Base-by-base conservation (phyloP, 2,329 filamentous ascomycete genomes). In the Stachybotrys chartarum region DNA sequence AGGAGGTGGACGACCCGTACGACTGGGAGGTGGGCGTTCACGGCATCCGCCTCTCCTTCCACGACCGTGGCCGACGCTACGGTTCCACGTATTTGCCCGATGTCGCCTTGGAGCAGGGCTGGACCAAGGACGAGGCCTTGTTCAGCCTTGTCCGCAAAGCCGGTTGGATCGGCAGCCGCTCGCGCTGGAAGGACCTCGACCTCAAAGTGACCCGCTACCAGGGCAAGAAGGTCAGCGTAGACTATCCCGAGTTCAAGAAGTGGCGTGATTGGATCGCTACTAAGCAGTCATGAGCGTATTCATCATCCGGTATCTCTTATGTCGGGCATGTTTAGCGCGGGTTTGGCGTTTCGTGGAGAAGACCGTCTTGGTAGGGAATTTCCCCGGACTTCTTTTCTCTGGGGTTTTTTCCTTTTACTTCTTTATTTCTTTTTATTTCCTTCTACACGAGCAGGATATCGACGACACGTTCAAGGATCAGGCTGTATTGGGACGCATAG, bases 81-180 rank as follows among this genome's bases (percentile, higher is more conserved):
- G 90, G 91, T 16, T 83, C 91, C 1, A 97, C 94, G 0, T 99
- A 97, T 66, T 80, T 99, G 14, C 94, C 94, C 0, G 90, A 97
- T 68, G 91, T 99, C 6, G 88, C 93, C 10, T 76, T 82, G 1
- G 94, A 99, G 76, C 94, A 97, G 70, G 92, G 90, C 16, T 99
- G 94, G 94, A 90, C 82, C 11, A 92, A 94, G 72, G 92, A 97
- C 68, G 90, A 97, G 78, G 90, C 93, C 0, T 72, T 99, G 3
- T 80, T 91, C 54, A 95, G 90, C 71, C 74, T 97, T 67, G 94
- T 97, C 87, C 81, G 90, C 57, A 99, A 99, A 78, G 92, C 92
- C 0, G 94, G 94, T 1, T 99, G 92, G 92, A 81, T 80, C 56
- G 91, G 91, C 1, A 90, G 86, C 80, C 83, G 80, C 59, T 87